Evolutionary conservation across 306 rosid genomes (phyloP).

Genomic region (Medicago ruthenica): DNA sequence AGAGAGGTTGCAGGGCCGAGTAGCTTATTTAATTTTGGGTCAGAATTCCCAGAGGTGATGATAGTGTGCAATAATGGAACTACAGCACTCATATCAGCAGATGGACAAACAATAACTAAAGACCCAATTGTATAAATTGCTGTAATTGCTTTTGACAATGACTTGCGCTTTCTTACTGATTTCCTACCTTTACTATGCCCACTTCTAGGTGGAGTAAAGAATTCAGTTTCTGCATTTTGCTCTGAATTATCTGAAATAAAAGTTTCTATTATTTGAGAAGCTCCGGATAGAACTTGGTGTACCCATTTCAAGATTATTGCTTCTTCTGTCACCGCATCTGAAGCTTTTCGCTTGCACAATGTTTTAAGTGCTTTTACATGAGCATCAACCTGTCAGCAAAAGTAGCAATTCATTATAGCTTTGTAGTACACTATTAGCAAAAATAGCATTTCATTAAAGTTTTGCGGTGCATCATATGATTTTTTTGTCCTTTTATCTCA

Average conservation of each 20-base stretch:
- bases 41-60: constrained; percentile 81
- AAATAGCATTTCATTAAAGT: constrained; percentile 31
- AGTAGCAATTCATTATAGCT: constrained; percentile 34
- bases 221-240: constrained; percentile 48
- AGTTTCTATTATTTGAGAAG: constrained; percentile 64
- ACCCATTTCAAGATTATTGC: constrained; percentile 69
- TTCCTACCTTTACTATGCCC: constrained; percentile 61
- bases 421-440: constrained; percentile 15
- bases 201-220: constrained; percentile 71
- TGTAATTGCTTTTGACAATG: constrained; percentile 64
- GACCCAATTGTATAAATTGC: constrained; percentile 91
- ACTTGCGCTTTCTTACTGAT: constrained; percentile 52
- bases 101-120: constrained; percentile 73
- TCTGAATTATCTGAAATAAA: constrained; percentile 58
- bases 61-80: constrained; percentile 73
- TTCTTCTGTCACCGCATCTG: constrained; percentile 62
- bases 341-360: constrained; percentile 85
- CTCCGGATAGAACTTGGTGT: constrained; percentile 58
- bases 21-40: constrained; percentile 60
- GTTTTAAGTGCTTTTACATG: constrained; percentile 85
- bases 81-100: constrained; percentile 61
- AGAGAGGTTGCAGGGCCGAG: constrained; percentile 58
- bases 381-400: constrained; percentile 76
- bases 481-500: background rate
- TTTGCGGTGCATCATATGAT: background rate